Percentiles rank a stretch among this genome's conserved stretches.
phyloP scores from a whole-genome alignment of 495 filamentous ascomycete species.

The Annulohypoxylon moriforme region DNA sequence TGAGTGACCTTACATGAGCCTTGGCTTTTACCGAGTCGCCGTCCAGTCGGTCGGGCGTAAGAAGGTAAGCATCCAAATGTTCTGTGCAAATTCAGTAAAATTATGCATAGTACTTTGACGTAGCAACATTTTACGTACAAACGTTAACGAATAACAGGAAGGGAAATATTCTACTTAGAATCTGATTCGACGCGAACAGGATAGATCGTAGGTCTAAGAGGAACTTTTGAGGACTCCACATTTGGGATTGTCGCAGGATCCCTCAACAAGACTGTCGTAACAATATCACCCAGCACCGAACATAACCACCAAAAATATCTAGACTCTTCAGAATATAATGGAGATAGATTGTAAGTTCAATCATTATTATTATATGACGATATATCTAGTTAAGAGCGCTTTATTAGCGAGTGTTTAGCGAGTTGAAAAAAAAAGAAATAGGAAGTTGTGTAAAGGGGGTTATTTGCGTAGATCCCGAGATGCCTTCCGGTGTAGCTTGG shows the following conservation, averaged over 20 bases:
- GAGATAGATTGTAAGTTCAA: neutral
- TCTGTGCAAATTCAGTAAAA: neutral
- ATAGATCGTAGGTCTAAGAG: conserved; percentile 16
- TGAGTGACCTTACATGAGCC: neutral
- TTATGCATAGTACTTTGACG: conserved; percentile 3
- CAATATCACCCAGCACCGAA: neutral
- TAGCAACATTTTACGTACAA: conserved; percentile 12
- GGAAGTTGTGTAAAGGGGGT: conserved; percentile 7
- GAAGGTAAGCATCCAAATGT: conserved; percentile 1
- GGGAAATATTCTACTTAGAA: conserved; percentile 1
- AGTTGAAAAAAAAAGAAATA: conserved; percentile 4
- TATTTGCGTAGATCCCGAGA: conserved; percentile 15
- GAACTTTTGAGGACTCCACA: conserved; percentile 35
- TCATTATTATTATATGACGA: neutral
- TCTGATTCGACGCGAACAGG: conserved; percentile 25
- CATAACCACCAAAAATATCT: neutral
- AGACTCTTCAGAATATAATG: neutral
- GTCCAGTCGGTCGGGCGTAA: neutral
- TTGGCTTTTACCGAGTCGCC: neutral
- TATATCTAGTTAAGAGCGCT: neutral
- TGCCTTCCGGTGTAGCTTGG: conserved; percentile 12
- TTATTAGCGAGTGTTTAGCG: neutral
- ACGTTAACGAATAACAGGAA: conserved; percentile 22
- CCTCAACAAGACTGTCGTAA: neutral
- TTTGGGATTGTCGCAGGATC: conserved; percentile 32